Percentiles rank a stretch among this genome's conserved stretches.
phyloP scores from a whole-genome alignment of 441 rosid species.

The Brassica hybrid region DNA sequence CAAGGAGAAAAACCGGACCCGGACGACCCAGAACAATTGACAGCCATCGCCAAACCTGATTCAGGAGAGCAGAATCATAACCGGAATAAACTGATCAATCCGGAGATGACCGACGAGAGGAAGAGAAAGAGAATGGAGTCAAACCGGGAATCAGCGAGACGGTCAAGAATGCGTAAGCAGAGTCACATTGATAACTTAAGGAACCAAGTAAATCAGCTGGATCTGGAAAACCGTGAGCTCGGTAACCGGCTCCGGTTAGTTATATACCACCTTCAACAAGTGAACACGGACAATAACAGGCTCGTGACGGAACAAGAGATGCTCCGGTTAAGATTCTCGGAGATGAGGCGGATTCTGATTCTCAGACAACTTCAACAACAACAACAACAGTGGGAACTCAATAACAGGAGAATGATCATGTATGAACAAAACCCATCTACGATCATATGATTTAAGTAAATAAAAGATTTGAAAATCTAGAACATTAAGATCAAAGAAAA shows the following conservation, averaged over 20 bases:
- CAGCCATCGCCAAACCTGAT: slow-evolving; percentile 39
- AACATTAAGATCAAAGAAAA: slow-evolving; percentile 20
- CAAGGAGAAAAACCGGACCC: slow-evolving; percentile 40
- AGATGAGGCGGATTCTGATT: slow-evolving; percentile 55
- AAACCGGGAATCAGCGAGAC: slow-evolving; percentile 81
- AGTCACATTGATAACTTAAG: slow-evolving; percentile 66
- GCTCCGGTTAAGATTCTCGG: slow-evolving; percentile 66
- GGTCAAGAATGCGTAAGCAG: slow-evolving; percentile 77
- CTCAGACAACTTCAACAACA: slow-evolving; percentile 61
- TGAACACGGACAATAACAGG: slow-evolving; percentile 54
- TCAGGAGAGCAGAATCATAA: slow-evolving; percentile 39
- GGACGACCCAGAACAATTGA: slow-evolving; percentile 15
- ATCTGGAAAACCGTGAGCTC: slow-evolving; percentile 65
- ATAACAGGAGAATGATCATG: slow-evolving; percentile 43
- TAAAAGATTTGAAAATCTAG: slow-evolving; percentile 20
- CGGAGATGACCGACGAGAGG: slow-evolving; percentile 54
- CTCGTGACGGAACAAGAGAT: slow-evolving; percentile 57
- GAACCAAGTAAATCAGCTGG: slow-evolving; percentile 63
- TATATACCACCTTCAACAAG: slow-evolving; percentile 47
- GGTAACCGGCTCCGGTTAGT: slow-evolving; percentile 50
- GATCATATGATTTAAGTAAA: slow-evolving; percentile 39
- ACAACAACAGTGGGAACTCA: slow-evolving; percentile 51
- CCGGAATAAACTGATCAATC: slow-evolving; percentile 23
- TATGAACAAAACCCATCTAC: slow-evolving; percentile 52
- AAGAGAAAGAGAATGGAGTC: slow-evolving; percentile 71